Evolutionary conservation across 2,329 filamentous ascomycete genomes (phyloP).

Genomic region (Domatiomyces globalis): DNA sequence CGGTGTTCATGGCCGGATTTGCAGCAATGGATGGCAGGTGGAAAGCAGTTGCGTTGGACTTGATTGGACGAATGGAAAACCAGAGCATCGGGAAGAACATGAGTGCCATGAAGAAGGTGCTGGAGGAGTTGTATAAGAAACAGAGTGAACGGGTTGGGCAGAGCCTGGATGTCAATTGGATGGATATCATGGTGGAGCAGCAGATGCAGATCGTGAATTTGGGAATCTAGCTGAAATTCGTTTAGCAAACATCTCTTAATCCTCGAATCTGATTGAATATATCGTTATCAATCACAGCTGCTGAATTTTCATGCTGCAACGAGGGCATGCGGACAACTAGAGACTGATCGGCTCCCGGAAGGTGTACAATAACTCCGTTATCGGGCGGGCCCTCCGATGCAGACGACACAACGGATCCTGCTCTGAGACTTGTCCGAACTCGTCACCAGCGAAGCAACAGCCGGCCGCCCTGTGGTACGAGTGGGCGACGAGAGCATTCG

Average conservation of each 20-base stretch:
- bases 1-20: slow-evolving; percentile 41
- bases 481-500: slow-evolving; percentile 32
- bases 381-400: too few relatives aligned
- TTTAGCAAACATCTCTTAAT: too few relatives aligned
- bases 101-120: slow-evolving; percentile 29
- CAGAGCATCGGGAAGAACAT: slow-evolving; percentile 37
- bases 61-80: slow-evolving; percentile 36
- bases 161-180: slow-evolving; percentile 37
- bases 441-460: slow-evolving; percentile 34
- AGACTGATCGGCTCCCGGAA: too few relatives aligned
- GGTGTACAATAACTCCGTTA: too few relatives aligned
- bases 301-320: too few relatives aligned
- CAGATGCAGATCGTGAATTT: slow-evolving; percentile 38
- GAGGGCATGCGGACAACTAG: too few relatives aligned
- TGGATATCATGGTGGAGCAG: slow-evolving; percentile 33
- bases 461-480: slow-evolving; percentile 31
- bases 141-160: slow-evolving; percentile 31
- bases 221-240: slow-evolving; percentile 34
- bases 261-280: too few relatives aligned
- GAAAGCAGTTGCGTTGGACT: slow-evolving; percentile 35
- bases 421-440: slow-evolving; percentile 31
- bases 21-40: slow-evolving; percentile 27
- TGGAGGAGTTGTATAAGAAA: slow-evolving; percentile 36
- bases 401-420: too few relatives aligned
- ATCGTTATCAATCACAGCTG: too few relatives aligned